Base-by-base conservation (phyloP, 371 early-diverging fungal species). In the Zychaea mexicana region DNA sequence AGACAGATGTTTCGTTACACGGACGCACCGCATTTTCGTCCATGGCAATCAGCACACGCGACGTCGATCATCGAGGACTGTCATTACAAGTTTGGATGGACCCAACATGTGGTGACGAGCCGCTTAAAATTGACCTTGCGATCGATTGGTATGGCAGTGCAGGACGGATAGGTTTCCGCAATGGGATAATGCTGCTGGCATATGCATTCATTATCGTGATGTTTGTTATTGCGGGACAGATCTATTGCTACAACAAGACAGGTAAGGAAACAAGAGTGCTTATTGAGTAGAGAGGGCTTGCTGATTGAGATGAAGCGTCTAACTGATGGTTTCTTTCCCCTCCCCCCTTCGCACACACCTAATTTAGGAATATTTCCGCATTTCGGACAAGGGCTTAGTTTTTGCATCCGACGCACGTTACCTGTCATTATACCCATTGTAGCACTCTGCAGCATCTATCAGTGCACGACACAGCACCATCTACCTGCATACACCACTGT, bases 91-190 rank as follows among this genome's bases (percentile, higher is more conserved):
- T 93, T 39, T 90, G 90, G 89, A 84, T 84, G 71, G 91, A 91
- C 61, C 84, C 90, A 2, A 77, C 72, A 0, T 86, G 85, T 33
- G n/a, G n/a, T n/a, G 65, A 78, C 13, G 72, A 81, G 2, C 86
- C 86, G 0, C 52, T 87, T 12, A 69, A 79, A 4, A 28, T 93
- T 5, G 77, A 82, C 26, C 64, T 92, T 27, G 67, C 72, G 1
- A 78, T 92, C 27, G 90, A 92, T 73, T 87, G 81, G 85, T 92
- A 91, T 68, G 89, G 90, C 17, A 89, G 91, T 61, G 72, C 91
- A 33, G 90, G 90, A 49, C 83, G 91, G 21, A 67, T 88, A 30
- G 84, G 91, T 7, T 90, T 89, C 64, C 78, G 93, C 28, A 88
- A 90, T 55, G 87, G 91, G 13, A 89, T 90, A 66, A 87, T 90